Base-by-base conservation (phyloP, 108 stramenopile genomes). In the Asterionellopsis glacialis region DNA sequence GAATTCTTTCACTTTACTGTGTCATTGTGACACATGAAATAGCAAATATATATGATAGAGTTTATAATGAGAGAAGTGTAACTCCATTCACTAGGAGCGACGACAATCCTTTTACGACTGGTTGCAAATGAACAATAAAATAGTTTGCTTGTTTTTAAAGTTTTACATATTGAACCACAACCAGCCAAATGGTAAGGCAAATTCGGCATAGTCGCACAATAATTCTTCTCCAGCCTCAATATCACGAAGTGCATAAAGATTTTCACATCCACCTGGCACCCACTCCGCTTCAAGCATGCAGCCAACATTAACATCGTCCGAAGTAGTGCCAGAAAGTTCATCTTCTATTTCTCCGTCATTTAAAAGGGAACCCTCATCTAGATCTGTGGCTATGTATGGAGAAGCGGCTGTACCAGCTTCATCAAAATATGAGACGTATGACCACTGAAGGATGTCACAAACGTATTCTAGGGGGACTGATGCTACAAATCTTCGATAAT, bases 391-490 rank as follows among this genome's bases (percentile, higher is more conserved):
- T 48, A 48, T 9, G 21, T 21, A 21, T 21, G 21, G 47, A 16
- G 16, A 4, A 16, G 9, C 11, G 5, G 5, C 11, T 1, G 1
- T 12, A 22, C 15, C 21, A 22, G 5, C 6, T 2, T 33, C 52
- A 22, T 15, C 21, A 27, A 26, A 22, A 27, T 7, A n/a, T 28
- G 21, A 3, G 22, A 61, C 24, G 24, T 60, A 60, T 43, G 59
- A 42, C 59, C 59, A 60, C 41, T 60, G 59, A 27, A 60, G 45
- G n/a, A 60, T 44, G 24, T 60, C 59, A 45, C 59, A 60, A 11
- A 43, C 59, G 22, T 45, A 24, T 11, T 44, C 9, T 47, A n/a
- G 23, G 1, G 16, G 40, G 13, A 60, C n/a, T 23, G 21, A 14
- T 13, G 23, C 22, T 2, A 60, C 11, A 26, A 60, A 60, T 12